Evolutionary conservation across 2,329 filamentous ascomycete genomes (phyloP).

Genomic region (Beauveria pseudobassiana): DNA sequence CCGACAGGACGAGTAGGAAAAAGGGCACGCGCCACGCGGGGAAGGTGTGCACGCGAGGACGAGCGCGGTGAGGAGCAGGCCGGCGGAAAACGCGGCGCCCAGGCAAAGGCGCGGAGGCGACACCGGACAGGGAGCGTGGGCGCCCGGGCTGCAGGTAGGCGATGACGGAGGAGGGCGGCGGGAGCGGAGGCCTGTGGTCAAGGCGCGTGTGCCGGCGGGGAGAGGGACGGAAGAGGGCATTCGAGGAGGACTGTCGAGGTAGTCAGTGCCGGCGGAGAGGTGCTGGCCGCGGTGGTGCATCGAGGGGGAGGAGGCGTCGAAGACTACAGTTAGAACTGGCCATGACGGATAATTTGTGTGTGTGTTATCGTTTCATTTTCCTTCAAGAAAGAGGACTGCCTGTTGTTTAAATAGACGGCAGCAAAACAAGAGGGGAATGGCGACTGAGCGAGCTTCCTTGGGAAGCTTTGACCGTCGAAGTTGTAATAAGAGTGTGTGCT

Average conservation of each 20-base stretch:
- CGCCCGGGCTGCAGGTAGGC: constrained; percentile 30
- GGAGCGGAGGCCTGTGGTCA: background rate
- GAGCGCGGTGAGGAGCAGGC: constrained; percentile 21
- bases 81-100: constrained; percentile 35
- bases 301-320: background rate
- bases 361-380: background rate
- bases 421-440: too few species aligned
- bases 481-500: too few species aligned
- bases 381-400: too few species aligned
- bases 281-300: too few species aligned
- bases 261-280: background rate
- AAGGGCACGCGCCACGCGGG: constrained; percentile 56
- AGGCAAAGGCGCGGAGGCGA: constrained; percentile 51
- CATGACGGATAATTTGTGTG: background rate
- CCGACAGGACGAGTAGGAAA: constrained; percentile 60
- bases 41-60: constrained; percentile 31
- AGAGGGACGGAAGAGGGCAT: background rate
- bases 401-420: too few species aligned
- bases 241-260: too few species aligned
- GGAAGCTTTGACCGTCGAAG: too few species aligned
- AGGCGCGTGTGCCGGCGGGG: background rate
- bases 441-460: too few species aligned
- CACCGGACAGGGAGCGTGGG: constrained; percentile 51
- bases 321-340: background rate
- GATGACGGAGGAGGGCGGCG: constrained; percentile 21